Base-by-base conservation (phyloP, 129 eudicot genomes). In the Ambrosia trifida region DNA sequence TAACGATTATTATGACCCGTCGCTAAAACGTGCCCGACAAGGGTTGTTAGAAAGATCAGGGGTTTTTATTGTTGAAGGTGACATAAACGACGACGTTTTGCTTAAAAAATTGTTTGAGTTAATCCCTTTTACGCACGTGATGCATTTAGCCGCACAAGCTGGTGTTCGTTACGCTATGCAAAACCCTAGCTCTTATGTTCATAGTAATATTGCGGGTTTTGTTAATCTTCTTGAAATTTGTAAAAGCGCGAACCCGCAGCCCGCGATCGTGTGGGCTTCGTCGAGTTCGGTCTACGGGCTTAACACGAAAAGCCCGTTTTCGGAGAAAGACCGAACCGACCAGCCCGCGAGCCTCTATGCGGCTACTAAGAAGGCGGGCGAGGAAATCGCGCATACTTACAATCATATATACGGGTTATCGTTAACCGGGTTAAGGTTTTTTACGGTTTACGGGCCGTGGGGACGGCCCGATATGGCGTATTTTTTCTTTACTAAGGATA, bases 401-500 rank as follows among this genome's bases (percentile, higher is more conserved):
- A 89, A 89, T 67, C 96, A 90, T 32, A 90, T 90, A 3, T 85
- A 90, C 50, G 97, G 97, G 2, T 78, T 90, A 11, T 90, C 97
- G 0, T 53, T 90, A 8, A 90, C 97, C 7, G 97, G 91, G 13
- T 78, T 90, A 66, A 62, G 97, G 3, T 90, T 90, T 69, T 90
- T 90, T 49, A 90, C 97, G 3, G 97, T 90, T 68, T 90, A 90
- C 72, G 97, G 97, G 4, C 97, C 97, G n/a, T 90, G 97, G 97
- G 97, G 97, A 4, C 75, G 97, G 58, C 97, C 97, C 14, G 97
- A 90, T 44, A 90, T 90, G 97, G 97, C 97, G 0, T 90, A 90
- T 72, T 90, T 90, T 83, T 90, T 90, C 11, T 90, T 90, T 52
- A 85, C 91, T 6, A 78, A 30, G 35, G 91, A 90, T 78, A 87